phyloP scores from a whole-genome alignment of 2,329 filamentous ascomycete species.

The Corinectria fuckeliana region DNA sequence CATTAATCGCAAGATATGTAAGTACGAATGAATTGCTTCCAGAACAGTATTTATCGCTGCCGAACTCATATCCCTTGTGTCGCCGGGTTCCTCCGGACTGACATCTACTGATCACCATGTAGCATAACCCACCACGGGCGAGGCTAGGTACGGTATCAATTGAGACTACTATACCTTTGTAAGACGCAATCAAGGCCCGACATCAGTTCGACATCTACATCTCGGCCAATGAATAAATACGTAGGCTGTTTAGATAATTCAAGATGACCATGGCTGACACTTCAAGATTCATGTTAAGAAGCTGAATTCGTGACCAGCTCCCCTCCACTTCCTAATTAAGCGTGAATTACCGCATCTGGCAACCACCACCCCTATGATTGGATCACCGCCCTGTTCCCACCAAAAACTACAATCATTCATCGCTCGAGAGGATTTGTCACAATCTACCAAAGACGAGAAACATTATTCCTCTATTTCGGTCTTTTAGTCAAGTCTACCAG shows the following conservation, averaged over 20 bases:
- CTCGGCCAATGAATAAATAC: too few species aligned
- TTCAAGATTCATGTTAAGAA: not conserved
- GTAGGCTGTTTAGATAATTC: too few species aligned
- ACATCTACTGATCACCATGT: not conserved
- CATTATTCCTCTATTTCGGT: not conserved
- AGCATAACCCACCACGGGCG: too few species aligned
- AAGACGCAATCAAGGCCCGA: too few species aligned
- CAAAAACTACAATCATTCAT: too few species aligned
- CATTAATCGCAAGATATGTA: not conserved
- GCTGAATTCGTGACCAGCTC: not conserved
- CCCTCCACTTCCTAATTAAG: not conserved
- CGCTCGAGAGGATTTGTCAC: not conserved
- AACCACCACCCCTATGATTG: not conserved
- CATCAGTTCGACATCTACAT: too few species aligned
- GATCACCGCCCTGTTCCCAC: not conserved
- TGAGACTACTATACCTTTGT: too few species aligned
- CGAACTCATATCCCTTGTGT: not conserved
- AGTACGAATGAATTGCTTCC: not conserved
- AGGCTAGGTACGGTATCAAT: too few species aligned
- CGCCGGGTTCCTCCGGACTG: not conserved
- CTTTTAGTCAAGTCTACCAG: not conserved
- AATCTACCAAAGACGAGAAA: too few species aligned
- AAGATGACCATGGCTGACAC: too few species aligned
- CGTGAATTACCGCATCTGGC: slow-evolving; percentile 2
- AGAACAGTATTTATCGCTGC: not conserved